Percentiles rank a stretch among this genome's conserved stretches.
Evolutionary conservation across 2,329 filamentous ascomycete species (phyloP).

Genomic region (Trichoderma semiorbis): DNA sequence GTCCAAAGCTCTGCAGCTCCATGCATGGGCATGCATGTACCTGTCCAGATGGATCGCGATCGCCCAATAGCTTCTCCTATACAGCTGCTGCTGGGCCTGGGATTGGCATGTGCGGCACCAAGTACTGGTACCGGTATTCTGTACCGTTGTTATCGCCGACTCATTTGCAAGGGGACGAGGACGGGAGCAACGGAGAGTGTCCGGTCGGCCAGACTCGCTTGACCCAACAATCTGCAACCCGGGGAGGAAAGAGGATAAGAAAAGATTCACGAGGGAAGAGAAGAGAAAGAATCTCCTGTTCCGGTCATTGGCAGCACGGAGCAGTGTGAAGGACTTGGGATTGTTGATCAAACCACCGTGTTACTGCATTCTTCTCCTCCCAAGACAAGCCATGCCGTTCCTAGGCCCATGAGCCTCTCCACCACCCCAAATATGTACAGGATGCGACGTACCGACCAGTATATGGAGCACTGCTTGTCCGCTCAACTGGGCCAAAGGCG

Average conservation of each 20-base stretch:
- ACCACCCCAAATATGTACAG: constrained; percentile 9
- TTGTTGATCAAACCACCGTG: constrained; percentile 18
- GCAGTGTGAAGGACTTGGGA: background rate
- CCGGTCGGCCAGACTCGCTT: background rate
- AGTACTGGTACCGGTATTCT: background rate
- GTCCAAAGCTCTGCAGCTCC: background rate
- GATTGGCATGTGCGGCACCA: background rate
- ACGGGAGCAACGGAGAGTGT: background rate
- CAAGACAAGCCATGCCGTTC: background rate
- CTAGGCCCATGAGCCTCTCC: constrained; percentile 17
- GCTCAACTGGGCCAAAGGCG: background rate
- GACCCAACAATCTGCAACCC: background rate
- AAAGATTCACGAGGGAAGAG: background rate
- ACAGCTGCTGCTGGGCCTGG: background rate
- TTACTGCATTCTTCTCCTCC: background rate
- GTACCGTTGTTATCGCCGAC: constrained; percentile 12
- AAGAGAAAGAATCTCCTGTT: background rate
- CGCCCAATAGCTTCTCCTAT: constrained; percentile 6
- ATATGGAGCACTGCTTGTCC: background rate
- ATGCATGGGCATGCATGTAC: background rate
- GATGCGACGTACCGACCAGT: background rate
- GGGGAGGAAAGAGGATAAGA: background rate
- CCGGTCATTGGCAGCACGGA: background rate
- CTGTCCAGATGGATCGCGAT: constrained; percentile 10
- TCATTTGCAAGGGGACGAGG: background rate